Evolutionary conservation across 208 protist genomes (phyloP), one percentile per base, ranked within the genome.

Genomic region (Wallacemonas rigidus): DNA sequence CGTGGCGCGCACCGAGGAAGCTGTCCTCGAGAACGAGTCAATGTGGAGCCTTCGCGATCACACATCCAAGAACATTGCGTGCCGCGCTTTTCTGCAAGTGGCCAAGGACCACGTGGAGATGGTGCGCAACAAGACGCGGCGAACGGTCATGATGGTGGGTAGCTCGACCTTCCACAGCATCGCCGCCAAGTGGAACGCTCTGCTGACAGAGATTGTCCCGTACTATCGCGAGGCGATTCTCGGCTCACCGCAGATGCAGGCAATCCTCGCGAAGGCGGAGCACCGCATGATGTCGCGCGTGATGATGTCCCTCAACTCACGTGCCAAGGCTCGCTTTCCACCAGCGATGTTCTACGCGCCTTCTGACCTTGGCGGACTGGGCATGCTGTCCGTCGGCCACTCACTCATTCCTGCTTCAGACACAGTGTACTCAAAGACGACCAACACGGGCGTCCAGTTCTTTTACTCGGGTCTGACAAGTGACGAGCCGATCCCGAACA

Each of bases 271-370:
- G 44, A 98, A 98, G 80, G 99, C 98, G 71, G 99, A 99, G 86
- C 99, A 99, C 89, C 99, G 99, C 79, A 99, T 99, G 88, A 99
- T 99, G 92, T 99, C 98, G 11, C 93, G 99, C 54, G 96, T 99
- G 71, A 99, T 99, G 96, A 99, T 99, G 88, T 99, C 99, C 14
- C 88, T 99, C 68, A 99, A 99, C 87, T 99, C 98, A 4, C 99
- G 99, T 87, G 99, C 99, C 93, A 99, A 99, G 71, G 94, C 94
- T 47, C 94, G 99, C 71, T 99, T 99, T 88, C 99, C 99, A 17
- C 98, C 95, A 7, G 98, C 99, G 2, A 99, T 99, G 57, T 99
- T 99, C 83, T 99, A 99, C 90, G 98, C 98, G 12, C 99, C 99
- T 2, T 98, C 99, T 67, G 99, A 99, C 80, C 83, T 99, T 1